phyloP scores from a whole-genome alignment of 169 alveolate genomes.

The Amoebophrya sp. region DNA sequence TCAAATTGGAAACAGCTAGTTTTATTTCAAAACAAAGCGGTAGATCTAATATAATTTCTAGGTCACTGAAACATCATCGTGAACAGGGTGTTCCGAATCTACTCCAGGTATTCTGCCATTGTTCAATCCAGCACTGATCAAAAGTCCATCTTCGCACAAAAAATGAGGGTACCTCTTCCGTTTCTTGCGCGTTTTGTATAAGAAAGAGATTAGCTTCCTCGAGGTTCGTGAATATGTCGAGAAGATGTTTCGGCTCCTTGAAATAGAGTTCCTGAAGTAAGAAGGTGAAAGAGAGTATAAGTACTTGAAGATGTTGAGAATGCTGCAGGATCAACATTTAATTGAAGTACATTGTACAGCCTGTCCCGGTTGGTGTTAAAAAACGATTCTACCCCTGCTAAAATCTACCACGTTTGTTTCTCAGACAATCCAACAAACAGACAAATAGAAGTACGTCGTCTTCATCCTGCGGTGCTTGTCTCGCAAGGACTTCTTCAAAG shows the following conservation, averaged over 20 bases:
- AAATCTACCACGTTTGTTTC: no score
- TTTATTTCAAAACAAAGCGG: background rate
- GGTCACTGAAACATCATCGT: background rate
- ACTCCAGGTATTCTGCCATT: background rate
- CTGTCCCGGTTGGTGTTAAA: no score
- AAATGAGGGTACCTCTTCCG: slow-evolving; percentile 28
- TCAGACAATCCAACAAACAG: no score
- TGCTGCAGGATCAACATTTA: no score
- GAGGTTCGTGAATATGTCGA: slow-evolving; percentile 52
- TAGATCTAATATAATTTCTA: background rate
- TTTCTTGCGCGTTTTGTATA: slow-evolving; percentile 56
- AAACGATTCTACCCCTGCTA: no score
- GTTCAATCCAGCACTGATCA: background rate
- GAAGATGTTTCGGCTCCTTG: slow-evolving; percentile 58
- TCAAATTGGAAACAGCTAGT: background rate
- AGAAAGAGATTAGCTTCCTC: slow-evolving; percentile 59
- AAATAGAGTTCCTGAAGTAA: slow-evolving; percentile 48
- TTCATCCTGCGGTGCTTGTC: background rate
- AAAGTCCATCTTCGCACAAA: background rate
- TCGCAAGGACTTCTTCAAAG: background rate
- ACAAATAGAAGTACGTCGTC: background rate
- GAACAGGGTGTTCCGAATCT: background rate
- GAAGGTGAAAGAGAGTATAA: no score
- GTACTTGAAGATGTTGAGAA: no score
- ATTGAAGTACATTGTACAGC: no score